phyloP scores from a whole-genome alignment of 768 basidiomycete genomes.

The Rhodotorula diobovata region DNA sequence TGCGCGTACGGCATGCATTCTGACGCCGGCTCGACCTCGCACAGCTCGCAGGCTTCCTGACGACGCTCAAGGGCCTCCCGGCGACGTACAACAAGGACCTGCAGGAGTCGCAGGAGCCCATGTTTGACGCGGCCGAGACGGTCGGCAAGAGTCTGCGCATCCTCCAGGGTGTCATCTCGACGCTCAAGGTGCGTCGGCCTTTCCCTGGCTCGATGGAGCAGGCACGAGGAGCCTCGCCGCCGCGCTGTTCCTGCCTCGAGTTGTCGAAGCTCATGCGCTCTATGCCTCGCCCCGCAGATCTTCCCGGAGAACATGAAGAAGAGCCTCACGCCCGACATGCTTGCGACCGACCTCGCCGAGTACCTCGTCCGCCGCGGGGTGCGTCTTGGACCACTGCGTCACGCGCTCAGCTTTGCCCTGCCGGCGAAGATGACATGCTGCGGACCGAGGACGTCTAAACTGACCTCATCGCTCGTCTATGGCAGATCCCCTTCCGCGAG shows the following conservation, averaged over 20 bases:
- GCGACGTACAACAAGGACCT: conserved; percentile 99
- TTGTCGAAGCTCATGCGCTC: neutral
- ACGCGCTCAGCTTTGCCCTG: neutral
- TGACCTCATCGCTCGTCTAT: neutral
- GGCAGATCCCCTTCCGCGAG: conserved; percentile 91
- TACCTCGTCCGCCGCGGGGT: conserved; percentile 98
- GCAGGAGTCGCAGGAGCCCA: conserved; percentile 96
- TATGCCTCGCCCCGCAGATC: conserved; percentile 56
- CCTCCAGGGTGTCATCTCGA: conserved; percentile 88
- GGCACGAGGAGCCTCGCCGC: neutral
- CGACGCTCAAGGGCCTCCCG: conserved; percentile 94
- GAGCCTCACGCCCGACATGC: conserved; percentile 92
- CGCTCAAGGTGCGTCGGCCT: conserved; percentile 63
- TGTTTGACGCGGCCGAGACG: conserved; percentile 90
- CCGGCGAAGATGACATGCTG: too few relatives aligned
- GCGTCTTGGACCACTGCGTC: conserved; percentile 46
- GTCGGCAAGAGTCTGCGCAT: conserved; percentile 82
- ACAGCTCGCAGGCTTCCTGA: conserved; percentile 93
- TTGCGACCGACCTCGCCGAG: conserved; percentile 97
- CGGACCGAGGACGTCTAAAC: neutral
- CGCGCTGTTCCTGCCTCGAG: neutral
- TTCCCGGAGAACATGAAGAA: conserved; percentile 82
- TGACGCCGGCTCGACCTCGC: neutral
- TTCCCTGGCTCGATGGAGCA: accelerated
- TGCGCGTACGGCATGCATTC: neutral